phyloP scores from a whole-genome alignment of 1,139 yeast species.

The Hansenula sp. region DNA sequence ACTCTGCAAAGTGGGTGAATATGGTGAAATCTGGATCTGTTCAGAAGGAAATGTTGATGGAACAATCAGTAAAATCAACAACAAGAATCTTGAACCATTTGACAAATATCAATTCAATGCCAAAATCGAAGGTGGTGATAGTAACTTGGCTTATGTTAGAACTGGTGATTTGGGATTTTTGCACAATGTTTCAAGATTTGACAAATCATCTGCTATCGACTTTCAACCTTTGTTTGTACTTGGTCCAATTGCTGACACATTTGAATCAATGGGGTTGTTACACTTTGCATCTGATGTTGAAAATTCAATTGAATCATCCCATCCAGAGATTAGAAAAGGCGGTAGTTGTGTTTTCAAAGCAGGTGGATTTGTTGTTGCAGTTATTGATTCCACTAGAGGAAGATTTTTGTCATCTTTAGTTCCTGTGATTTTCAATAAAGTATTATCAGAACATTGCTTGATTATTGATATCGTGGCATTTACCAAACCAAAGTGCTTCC shows the following conservation, averaged over 20 bases:
- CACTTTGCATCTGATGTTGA: slow-evolving; percentile 90
- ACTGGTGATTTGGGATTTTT: slow-evolving; percentile 95
- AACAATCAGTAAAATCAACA: slow-evolving; percentile 14
- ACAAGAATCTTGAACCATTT: slow-evolving; percentile 8
- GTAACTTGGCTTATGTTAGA: slow-evolving; percentile 62
- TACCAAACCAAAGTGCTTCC: slow-evolving; percentile 60
- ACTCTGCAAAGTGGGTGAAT: slow-evolving; percentile 87
- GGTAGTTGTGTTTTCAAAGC: slow-evolving; percentile 79
- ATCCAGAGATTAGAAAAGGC: slow-evolving; percentile 50
- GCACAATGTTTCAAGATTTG: slow-evolving; percentile 57
- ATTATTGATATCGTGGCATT: slow-evolving; percentile 86
- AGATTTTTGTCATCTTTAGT: slow-evolving; percentile 65
- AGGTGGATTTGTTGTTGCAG: slow-evolving; percentile 75
- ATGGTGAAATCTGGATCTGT: slow-evolving; percentile 96
- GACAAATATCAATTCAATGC: slow-evolving; percentile 24
- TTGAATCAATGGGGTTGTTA: slow-evolving; percentile 87
- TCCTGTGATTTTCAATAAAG: slow-evolving; percentile 76
- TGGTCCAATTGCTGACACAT: slow-evolving; percentile 83
- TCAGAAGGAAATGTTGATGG: slow-evolving; percentile 71
- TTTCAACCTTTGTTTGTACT: slow-evolving; percentile 81
- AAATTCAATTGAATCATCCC: slow-evolving; percentile 64
- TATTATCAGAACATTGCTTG: slow-evolving; percentile 77
- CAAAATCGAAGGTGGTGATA: slow-evolving; percentile 49
- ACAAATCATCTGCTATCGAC: slow-evolving; percentile 43
- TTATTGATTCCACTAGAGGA: slow-evolving; percentile 60